Evolutionary conservation across 139 green algal species (phyloP).

Genomic region (Tetradesmus obliquus): DNA sequence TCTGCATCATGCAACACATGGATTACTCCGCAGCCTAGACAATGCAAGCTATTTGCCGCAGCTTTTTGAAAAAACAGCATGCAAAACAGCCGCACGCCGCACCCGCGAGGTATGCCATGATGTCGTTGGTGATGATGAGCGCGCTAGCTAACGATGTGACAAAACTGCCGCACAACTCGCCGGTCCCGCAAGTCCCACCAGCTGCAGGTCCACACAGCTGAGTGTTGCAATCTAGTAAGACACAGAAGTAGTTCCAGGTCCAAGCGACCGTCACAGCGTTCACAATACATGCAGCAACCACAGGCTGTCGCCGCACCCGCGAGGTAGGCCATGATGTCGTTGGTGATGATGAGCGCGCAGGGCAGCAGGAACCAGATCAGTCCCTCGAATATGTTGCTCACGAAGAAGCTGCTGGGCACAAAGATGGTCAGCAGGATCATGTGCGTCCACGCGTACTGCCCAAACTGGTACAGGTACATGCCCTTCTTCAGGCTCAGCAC

Average conservation of each 20-base stretch:
- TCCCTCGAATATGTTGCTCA: constrained; percentile 87
- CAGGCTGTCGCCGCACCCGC: constrained; percentile 59
- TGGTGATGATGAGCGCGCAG: constrained; percentile 93
- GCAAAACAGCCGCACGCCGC: background rate
- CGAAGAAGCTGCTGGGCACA: constrained; percentile 90
- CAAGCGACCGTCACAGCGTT: no score
- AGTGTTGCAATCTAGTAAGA: no score
- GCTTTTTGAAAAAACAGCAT: no score
- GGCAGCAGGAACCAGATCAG: constrained; percentile 98
- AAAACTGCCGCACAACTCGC: no score
- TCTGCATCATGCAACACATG: no score
- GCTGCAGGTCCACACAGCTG: background rate
- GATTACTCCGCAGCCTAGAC: no score
- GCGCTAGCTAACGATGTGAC: constrained; percentile 6
- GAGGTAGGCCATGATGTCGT: constrained; percentile 98
- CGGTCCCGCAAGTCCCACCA: no score
- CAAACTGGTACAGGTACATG: constrained; percentile 96
- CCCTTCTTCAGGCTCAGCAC: constrained; percentile 93
- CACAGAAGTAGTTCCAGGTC: no score
- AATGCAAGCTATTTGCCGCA: no score
- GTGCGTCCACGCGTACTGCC: constrained; percentile 98
- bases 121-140: constrained; percentile 99
- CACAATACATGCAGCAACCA: background rate
- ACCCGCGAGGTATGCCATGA: constrained; percentile 93
- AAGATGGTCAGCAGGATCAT: constrained; percentile 97